These are phyloP conservation scores for Lactarius indigo DNA, from an alignment of 768 basidiomycete genomes.

Conservation along the genomic window DNA sequence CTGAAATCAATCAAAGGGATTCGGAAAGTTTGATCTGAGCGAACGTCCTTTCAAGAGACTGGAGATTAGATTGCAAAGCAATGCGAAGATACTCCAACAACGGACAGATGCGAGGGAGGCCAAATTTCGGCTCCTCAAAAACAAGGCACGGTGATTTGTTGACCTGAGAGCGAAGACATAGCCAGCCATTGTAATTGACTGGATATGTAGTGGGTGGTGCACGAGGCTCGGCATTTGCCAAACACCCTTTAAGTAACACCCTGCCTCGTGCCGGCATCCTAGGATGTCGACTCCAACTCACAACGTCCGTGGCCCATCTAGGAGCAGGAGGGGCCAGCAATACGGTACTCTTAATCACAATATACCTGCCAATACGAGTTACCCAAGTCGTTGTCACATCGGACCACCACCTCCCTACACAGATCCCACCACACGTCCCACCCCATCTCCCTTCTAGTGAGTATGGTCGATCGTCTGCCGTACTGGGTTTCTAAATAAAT, in stretches of 20 bases:
- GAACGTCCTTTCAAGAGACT: conserved; percentile 32
- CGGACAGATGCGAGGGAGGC: conserved; percentile 8
- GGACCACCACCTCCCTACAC: not conserved
- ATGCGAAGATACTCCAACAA: not conserved
- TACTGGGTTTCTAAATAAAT: not conserved
- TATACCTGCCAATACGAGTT: not conserved
- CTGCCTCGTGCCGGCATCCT: not conserved
- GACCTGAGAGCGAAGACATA: conserved; percentile 2
- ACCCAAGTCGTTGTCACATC: not conserved
- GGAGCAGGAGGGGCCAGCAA: not conserved
- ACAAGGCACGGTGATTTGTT: not conserved
- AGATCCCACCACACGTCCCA: not conserved
- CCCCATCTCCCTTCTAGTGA: not conserved
- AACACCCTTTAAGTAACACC: not conserved
- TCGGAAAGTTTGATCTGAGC: conserved; percentile 42
- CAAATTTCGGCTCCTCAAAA: not conserved
- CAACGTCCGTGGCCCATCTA: not conserved
- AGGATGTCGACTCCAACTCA: not conserved
- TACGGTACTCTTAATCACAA: not conserved
- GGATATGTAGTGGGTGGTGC: not conserved
- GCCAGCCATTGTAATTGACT: not conserved
- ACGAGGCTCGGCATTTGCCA: not conserved
- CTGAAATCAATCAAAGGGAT: conserved; percentile 73
- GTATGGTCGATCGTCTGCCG: not conserved
- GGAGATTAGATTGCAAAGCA: not conserved